phyloP scores from a whole-genome alignment of 2,329 filamentous ascomycete species.

The Aphanoascus verrucosus region DNA sequence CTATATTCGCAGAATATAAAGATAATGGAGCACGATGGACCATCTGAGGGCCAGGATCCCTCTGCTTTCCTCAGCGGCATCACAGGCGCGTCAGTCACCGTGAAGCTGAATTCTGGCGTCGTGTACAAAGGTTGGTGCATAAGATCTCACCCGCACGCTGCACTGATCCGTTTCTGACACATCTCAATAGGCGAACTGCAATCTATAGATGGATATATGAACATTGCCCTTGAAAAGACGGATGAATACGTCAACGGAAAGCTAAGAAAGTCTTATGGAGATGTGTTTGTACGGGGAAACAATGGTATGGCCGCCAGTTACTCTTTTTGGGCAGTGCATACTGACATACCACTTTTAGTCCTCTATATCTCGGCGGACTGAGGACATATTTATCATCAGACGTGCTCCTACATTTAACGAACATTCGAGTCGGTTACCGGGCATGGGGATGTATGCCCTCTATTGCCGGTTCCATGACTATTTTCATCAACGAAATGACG shows the following conservation, averaged over 20 bases:
- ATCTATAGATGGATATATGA: constrained; percentile 98
- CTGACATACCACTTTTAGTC: constrained; percentile 9
- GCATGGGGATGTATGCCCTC: not conserved
- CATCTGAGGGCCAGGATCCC: constrained; percentile 72
- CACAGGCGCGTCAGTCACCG: constrained; percentile 84
- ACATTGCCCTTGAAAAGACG: constrained; percentile 94
- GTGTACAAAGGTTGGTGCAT: constrained; percentile 72
- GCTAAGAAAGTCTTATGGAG: constrained; percentile 73
- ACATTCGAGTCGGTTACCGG: too few relatives aligned
- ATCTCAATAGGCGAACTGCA: constrained; percentile 71
- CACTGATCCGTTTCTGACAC: not conserved
- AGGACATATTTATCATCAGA: not conserved
- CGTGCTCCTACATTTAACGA: not conserved
- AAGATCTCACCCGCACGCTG: not conserved
- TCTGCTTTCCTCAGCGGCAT: constrained; percentile 90
- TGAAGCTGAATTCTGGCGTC: constrained; percentile 97
- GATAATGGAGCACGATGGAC: constrained; percentile 64
- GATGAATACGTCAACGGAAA: constrained; percentile 81
- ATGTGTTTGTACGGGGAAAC: constrained; percentile 92
- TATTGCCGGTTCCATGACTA: too few relatives aligned
- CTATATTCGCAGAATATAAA: not conserved
- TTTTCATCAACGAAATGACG: too few relatives aligned
- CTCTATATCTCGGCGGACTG: constrained; percentile 16
- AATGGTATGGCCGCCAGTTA: constrained; percentile 52
- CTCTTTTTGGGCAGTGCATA: constrained; percentile 16